phyloP scores from a whole-genome alignment of 148 eudicot genomes.

The Hydrangea macrophylla region DNA sequence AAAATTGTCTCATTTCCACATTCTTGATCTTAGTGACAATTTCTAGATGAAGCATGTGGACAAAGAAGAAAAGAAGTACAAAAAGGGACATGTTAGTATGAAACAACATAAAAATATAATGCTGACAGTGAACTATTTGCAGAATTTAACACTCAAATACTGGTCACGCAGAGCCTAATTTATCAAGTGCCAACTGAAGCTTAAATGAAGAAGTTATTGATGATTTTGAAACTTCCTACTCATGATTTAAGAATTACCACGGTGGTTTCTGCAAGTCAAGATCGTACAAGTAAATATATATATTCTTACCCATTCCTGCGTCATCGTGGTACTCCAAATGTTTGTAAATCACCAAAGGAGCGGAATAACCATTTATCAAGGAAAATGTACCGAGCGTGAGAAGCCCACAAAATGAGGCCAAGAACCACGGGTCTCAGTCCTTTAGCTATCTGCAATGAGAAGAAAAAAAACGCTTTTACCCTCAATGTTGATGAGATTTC shows the following conservation, averaged over 20 bases:
- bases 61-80: no score
- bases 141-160: no score
- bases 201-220: not conserved
- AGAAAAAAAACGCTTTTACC: constrained; percentile 10
- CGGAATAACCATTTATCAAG: constrained; percentile 86
- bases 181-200: no score
- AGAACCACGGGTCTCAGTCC: constrained; percentile 64
- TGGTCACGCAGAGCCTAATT: no score
- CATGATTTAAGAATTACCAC: not conserved
- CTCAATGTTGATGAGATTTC: constrained; percentile 8
- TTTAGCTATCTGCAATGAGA: constrained; percentile 63
- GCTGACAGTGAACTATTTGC: no score
- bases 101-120: no score
- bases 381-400: constrained; percentile 94
- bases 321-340: constrained; percentile 92
- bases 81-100: no score
- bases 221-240: not conserved
- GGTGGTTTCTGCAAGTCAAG: not conserved
- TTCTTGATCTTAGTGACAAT: no score
- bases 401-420: constrained; percentile 68
- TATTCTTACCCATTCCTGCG: constrained; percentile 57
- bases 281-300: not conserved
- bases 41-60: no score
- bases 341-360: constrained; percentile 92
- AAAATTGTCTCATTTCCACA: no score